Evolutionary conservation across 371 early-diverging fungal species (phyloP).

Genomic region (Lichtheimia corymbifera): DNA sequence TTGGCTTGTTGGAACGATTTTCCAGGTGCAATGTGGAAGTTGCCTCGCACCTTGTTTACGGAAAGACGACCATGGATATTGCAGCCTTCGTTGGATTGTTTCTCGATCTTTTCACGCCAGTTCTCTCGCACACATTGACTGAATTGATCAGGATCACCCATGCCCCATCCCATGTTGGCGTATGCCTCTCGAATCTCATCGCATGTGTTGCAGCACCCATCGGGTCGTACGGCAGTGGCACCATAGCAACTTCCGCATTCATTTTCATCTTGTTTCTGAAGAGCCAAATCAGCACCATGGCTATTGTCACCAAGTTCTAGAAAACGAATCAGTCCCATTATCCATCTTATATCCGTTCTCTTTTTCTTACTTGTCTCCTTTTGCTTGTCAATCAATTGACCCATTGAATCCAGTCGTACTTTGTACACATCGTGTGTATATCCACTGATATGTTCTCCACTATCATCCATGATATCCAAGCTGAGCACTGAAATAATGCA

Average conservation of each 20-base stretch:
- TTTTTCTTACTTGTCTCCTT: constrained; percentile 47
- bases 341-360: neutral
- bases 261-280: constrained; percentile 41
- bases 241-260: constrained; percentile 94
- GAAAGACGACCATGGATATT: constrained; percentile 73
- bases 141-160: constrained; percentile 67
- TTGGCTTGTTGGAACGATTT: constrained; percentile 75
- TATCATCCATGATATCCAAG: constrained; percentile 93
- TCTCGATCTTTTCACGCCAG: constrained; percentile 73
- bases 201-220: constrained; percentile 95
- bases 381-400: constrained; percentile 62
- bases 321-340: neutral
- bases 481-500: constrained; percentile 60
- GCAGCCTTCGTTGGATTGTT: constrained; percentile 81
- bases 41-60: constrained; percentile 92
- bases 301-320: constrained; percentile 53
- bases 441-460: constrained; percentile 87
- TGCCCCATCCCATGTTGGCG: constrained; percentile 78
- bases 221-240: constrained; percentile 56
- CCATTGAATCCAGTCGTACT: constrained; percentile 71
- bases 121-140: constrained; percentile 94
- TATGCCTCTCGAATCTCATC: constrained; percentile 91
- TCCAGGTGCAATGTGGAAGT: constrained; percentile 94
- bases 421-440: constrained; percentile 82
- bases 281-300: constrained; percentile 37